These are phyloP conservation scores for Microbotryum silenes-acaulis DNA, from an alignment of 1,284 basidiomycete species.

Conservation along the genomic window DNA sequence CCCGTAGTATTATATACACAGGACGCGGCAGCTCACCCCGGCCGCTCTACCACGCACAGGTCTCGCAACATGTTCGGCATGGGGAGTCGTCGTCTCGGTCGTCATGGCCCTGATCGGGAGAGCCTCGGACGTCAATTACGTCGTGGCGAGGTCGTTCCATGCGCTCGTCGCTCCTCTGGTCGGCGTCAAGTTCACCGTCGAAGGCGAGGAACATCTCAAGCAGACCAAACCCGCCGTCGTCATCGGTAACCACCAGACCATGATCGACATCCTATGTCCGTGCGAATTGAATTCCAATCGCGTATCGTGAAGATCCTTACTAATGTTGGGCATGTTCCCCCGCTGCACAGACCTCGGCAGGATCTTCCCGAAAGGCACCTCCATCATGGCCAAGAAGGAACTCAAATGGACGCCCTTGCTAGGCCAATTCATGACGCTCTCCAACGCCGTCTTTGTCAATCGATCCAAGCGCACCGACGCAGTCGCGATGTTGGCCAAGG, in stretches of 20 bases:
- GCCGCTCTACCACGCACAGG: background rate
- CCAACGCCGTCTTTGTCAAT: conserved; percentile 91
- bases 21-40: background rate
- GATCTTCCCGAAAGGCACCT: conserved; percentile 71
- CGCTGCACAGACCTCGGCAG: conserved; percentile 58
- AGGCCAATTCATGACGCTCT: conserved; percentile 79
- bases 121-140: conserved; percentile 72
- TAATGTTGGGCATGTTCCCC: too few species aligned
- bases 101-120: conserved; percentile 61
- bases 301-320: too few species aligned
- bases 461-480: conserved; percentile 70
- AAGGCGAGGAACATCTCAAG: conserved; percentile 72
- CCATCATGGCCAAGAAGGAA: conserved; percentile 92
- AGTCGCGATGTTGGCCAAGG: conserved; percentile 64
- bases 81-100: conserved; percentile 65
- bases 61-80: conserved; percentile 63
- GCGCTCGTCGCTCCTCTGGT: conserved; percentile 56
- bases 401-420: conserved; percentile 75
- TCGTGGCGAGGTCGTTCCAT: conserved; percentile 83
- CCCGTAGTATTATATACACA: background rate
- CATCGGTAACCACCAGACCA: conserved; percentile 86
- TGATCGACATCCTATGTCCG: conserved; percentile 66
- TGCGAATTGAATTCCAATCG: too few species aligned
- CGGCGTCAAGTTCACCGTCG: conserved; percentile 66
- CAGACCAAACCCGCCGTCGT: conserved; percentile 60